phyloP scores from a whole-genome alignment of 2,329 filamentous ascomycete species.

The Xylariaceae sp. region DNA sequence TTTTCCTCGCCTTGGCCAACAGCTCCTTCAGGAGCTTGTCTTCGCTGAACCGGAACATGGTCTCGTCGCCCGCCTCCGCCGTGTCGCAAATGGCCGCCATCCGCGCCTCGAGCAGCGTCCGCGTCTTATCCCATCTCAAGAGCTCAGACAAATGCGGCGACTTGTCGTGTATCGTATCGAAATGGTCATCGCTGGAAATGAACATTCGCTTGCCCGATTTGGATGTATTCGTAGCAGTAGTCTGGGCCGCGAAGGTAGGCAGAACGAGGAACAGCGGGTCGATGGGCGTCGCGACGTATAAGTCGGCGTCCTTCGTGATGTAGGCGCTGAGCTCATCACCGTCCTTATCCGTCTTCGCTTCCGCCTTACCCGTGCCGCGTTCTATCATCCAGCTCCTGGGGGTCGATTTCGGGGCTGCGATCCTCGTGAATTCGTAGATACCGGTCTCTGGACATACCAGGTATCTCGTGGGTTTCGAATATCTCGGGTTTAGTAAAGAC shows the following conservation, averaged over 20 bases:
- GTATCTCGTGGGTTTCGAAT: conserved; percentile 58
- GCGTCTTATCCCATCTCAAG: conserved; percentile 51
- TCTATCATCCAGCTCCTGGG: conserved; percentile 67
- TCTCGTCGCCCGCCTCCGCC: conserved; percentile 80
- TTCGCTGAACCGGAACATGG: conserved; percentile 79
- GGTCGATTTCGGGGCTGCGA: conserved; percentile 54
- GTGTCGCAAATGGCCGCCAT: conserved; percentile 77
- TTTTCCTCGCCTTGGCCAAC: conserved; percentile 69
- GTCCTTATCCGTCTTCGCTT: conserved; percentile 19
- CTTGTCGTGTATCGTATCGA: conserved; percentile 61
- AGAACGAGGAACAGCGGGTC: conserved; percentile 85
- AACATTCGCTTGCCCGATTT: conserved; percentile 64
- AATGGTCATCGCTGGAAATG: conserved; percentile 70
- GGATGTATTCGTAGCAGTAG: conserved; percentile 43
- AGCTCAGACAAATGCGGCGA: conserved; percentile 63
- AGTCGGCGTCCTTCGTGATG: conserved; percentile 67
- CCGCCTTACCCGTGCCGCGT: conserved; percentile 24
- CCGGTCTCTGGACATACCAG: conserved; percentile 64
- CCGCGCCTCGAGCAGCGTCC: conserved; percentile 60
- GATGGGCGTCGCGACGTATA: conserved; percentile 82
- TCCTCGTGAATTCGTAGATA: conserved; percentile 66
- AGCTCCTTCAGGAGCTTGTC: conserved; percentile 69
- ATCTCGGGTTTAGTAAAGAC: conserved; percentile 62
- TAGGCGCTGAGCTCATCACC: conserved; percentile 38
- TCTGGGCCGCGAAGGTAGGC: conserved; percentile 61